Evolutionary conservation across 352 stramenopile genomes (phyloP).

Genomic region (Globisporangium heterothallicum): DNA sequence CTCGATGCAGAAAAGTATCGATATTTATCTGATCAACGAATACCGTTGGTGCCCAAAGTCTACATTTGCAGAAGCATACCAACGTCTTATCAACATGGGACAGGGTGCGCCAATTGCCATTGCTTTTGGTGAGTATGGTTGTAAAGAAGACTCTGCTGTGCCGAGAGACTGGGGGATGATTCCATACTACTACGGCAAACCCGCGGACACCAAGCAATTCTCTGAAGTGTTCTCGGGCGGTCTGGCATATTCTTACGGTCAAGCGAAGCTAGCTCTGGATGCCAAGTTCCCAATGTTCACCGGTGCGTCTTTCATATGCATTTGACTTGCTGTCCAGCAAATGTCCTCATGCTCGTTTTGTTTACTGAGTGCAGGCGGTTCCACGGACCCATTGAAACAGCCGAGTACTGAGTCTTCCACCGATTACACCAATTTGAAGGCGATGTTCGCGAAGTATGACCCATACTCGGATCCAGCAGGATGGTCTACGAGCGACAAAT

Average conservation of each 20-base stretch:
- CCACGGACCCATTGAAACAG: conserved; percentile 43
- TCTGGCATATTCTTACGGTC: conserved; percentile 79
- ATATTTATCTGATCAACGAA: conserved; percentile 88
- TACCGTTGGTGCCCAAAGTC: conserved; percentile 80
- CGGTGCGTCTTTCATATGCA: conserved; percentile 23
- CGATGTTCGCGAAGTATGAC: conserved; percentile 54
- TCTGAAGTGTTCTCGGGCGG: conserved; percentile 78
- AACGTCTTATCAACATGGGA: conserved; percentile 63
- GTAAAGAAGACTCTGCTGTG: conserved; percentile 40
- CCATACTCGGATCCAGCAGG: conserved; percentile 33
- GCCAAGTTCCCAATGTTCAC: conserved; percentile 82
- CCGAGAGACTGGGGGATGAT: conserved; percentile 72
- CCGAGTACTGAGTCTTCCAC: conserved; percentile 47
- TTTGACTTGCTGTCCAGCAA: not conserved
- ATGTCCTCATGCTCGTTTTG: conserved; percentile 2
- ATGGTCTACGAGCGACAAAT: conserved; percentile 60
- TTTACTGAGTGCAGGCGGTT: conserved; percentile 31
- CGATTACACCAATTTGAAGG: conserved; percentile 71
- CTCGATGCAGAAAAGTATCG: conserved; percentile 77
- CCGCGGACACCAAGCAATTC: conserved; percentile 58
- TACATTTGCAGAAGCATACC: conserved; percentile 65
- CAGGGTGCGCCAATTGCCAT: conserved; percentile 79
- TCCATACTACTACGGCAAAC: conserved; percentile 72
- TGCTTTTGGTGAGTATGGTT: conserved; percentile 80
- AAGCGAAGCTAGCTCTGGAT: conserved; percentile 65